Evolutionary conservation across 805 yeast genomes (phyloP).

Genomic region (Ogataea siamensis): DNA sequence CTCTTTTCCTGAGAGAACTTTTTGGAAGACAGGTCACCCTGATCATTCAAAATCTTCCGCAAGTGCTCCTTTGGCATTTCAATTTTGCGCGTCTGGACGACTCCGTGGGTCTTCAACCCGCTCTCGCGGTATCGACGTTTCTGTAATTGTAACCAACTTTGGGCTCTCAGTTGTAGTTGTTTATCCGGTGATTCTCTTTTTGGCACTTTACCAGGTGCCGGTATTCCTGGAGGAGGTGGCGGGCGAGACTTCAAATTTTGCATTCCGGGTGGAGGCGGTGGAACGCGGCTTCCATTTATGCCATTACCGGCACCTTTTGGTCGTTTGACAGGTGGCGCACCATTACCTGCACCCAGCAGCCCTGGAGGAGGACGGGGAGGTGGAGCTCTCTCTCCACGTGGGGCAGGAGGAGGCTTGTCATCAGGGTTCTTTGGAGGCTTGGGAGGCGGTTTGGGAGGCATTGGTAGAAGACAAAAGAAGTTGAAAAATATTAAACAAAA

Average conservation of each 20-base stretch:
- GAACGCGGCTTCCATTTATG: conserved; percentile 25
- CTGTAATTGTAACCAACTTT: conserved; percentile 63
- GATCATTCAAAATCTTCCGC: conserved; percentile 77
- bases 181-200: conserved; percentile 11
- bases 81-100: conserved; percentile 58
- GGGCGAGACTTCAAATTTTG: conserved; percentile 3
- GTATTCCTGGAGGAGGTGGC: conserved; percentile 33
- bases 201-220: neutral
- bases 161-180: conserved; percentile 42
- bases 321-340: conserved; percentile 23
- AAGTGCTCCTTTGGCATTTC: conserved; percentile 95
- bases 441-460: conserved; percentile 20
- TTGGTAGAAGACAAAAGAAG: conserved; percentile 1
- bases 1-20: conserved; percentile 81
- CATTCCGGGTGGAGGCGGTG: conserved; percentile 36
- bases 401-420: neutral
- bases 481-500: conserved; percentile 7
- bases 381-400: conserved; percentile 4
- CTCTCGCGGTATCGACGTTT: conserved; percentile 50
- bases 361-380: conserved; percentile 12
- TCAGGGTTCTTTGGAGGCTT: conserved; percentile 2
- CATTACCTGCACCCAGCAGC: conserved; percentile 1
- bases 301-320: too few relatives aligned
- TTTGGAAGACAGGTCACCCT: conserved; percentile 79
- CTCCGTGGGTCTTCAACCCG: conserved; percentile 39